phyloP scores from a whole-genome alignment of 108 stramenopile species.

The Aurantiochytrium sp. region DNA sequence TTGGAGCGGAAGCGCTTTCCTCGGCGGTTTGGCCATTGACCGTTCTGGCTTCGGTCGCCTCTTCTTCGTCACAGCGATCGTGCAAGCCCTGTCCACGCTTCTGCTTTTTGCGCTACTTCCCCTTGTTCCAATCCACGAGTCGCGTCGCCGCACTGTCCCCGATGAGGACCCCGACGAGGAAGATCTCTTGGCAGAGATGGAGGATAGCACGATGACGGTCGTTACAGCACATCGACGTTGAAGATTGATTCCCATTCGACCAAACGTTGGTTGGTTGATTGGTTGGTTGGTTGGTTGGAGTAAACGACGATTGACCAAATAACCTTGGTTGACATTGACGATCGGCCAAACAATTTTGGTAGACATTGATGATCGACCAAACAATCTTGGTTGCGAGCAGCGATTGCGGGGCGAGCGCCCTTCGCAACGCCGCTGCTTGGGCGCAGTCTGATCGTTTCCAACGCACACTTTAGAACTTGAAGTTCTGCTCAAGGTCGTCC shows the following conservation, averaged over 20 bases:
- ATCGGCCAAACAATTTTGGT: no score
- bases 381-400: no score
- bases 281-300: no score
- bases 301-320: no score
- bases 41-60: constrained; percentile 52
- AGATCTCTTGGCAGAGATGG: not conserved
- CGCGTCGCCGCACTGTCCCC: not conserved
- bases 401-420: no score
- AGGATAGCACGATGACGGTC: not conserved
- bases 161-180: not conserved
- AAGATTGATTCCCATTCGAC: not conserved
- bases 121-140: constrained; percentile 37
- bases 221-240: not conserved
- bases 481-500: constrained; percentile 66
- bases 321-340: no score
- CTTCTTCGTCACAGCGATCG: constrained; percentile 55
- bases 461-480: constrained; percentile 64
- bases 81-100: constrained; percentile 44
- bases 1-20: constrained; percentile 66
- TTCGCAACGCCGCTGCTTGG: no score
- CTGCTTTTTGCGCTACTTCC: constrained; percentile 35
- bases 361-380: no score
- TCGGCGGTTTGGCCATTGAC: constrained; percentile 61
- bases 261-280: no score
- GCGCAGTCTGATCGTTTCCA: no score